Base-by-base conservation (phyloP, 192 early-diverging fungal genomes). In the Radiomyces spectabilis region DNA sequence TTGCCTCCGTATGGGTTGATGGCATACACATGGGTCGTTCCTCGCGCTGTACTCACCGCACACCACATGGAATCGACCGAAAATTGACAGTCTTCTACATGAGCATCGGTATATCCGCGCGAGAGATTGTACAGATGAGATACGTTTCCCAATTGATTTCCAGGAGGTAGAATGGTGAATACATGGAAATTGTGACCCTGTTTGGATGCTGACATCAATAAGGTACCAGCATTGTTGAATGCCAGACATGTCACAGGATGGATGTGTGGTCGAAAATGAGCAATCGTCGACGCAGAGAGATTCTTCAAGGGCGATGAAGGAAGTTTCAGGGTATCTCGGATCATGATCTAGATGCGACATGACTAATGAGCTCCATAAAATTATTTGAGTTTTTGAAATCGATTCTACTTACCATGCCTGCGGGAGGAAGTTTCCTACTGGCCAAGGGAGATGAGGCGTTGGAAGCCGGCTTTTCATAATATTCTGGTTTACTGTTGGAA, bases 41-140 rank as follows among this genome's bases (percentile, higher is more conserved):
- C 88, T 34, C 83, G 55, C 1, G 79, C 80, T 1, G 88, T 88
- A 30, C 76, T 85, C 1, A 86, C 87, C 10, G 74, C 81, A 40
- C 85, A 72, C 88, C 88, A 92, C 10, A 70, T 72, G n/a, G 82
- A 80, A 48, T 91, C 86, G 3, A 65, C 41, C 15, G 80, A 84
- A 50, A 88, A 91, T 1, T 76, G 60, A 40, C 84, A 75, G 53
- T 78, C 76, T 53, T 88, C 84, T 12, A 92, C 76, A 24, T 62
- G 76, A 5, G 88, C 90, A 45, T 82, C 71, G 0, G 90, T 92
- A 53, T 79, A 85, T 6, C 90, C 90, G 15, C 90, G 77, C n/a
- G 87, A 74, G 29, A 91, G 73, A 35, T 78, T 78, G 51, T 89
- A 92, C 5, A 92, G 29, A 59, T 78, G 79, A 6, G 68, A 53